These are phyloP conservation scores for Ceratocystis destructans DNA, from an alignment of 2,329 filamentous ascomycete species.

Conservation along the genomic window DNA sequence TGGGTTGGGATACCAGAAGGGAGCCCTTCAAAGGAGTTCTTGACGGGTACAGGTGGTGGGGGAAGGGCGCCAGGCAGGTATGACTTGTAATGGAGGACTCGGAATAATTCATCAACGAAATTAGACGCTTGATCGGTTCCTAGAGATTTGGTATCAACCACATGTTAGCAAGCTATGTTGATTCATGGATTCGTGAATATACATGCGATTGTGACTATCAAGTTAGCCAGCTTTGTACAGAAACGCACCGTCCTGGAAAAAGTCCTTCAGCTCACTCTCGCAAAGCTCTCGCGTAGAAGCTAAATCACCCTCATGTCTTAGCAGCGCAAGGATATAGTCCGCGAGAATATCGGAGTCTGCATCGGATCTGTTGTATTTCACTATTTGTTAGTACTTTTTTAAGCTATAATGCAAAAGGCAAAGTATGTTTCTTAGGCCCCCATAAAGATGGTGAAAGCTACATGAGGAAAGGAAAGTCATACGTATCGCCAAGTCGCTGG, in stretches of 20 bases:
- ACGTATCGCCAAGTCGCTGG: slow-evolving; percentile 63
- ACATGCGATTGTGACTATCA: slow-evolving; percentile 29
- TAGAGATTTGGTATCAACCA: neutral
- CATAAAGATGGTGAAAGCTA: neutral
- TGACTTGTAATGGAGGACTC: slow-evolving; percentile 41
- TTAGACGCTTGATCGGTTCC: slow-evolving; percentile 6
- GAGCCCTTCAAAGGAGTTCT: neutral
- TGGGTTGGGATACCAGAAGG: slow-evolving; percentile 11
- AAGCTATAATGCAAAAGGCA: neutral
- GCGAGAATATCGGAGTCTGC: slow-evolving; percentile 70
- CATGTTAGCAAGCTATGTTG: slow-evolving; percentile 16
- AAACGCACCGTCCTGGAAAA: slow-evolving; percentile 47
- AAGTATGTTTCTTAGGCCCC: neutral
- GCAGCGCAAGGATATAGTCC: slow-evolving; percentile 68
- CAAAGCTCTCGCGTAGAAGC: slow-evolving; percentile 54
- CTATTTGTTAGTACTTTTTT: slow-evolving; percentile 13
- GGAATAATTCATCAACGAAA: slow-evolving; percentile 44
- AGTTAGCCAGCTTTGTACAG: neutral
- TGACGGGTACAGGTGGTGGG: slow-evolving; percentile 22
- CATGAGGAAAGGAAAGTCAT: slow-evolving; percentile 26
- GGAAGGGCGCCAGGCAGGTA: slow-evolving; percentile 37
- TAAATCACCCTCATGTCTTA: slow-evolving; percentile 48
- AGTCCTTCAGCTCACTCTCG: slow-evolving; percentile 59
- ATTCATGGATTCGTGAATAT: neutral
- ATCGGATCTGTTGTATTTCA: slow-evolving; percentile 44